These are phyloP conservation scores for Leccinum variabile DNA, from an alignment of 1,284 basidiomycete genomes.

Conservation along the genomic window DNA sequence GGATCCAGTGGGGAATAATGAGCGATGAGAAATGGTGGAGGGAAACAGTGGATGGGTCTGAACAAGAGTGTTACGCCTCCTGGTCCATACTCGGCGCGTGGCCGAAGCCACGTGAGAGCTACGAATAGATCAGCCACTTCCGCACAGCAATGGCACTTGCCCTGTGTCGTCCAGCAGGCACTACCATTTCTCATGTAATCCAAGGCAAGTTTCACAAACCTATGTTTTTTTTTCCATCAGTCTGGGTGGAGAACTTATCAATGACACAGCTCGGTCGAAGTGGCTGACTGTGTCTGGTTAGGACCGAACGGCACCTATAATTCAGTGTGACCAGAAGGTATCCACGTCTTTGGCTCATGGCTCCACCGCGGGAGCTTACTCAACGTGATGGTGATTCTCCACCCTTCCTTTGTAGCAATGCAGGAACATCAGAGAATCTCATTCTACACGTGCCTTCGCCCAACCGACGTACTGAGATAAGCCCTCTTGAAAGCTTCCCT, in stretches of 20 bases:
- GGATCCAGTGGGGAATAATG: conserved; percentile 21
- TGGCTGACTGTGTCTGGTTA: background rate
- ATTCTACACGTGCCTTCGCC: conserved; percentile 20
- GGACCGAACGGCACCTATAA: background rate
- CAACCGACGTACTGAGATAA: conserved; percentile 8
- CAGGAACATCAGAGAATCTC: conserved; percentile 24
- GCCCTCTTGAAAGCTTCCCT: conserved; percentile 4
- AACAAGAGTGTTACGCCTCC: conserved; percentile 38
- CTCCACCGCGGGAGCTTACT: conserved; percentile 19
- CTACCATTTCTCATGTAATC: background rate
- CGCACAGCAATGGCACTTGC: background rate
- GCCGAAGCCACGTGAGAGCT: conserved; percentile 32
- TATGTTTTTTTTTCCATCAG: background rate
- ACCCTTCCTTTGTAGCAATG: conserved; percentile 27
- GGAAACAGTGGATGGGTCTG: conserved; percentile 32
- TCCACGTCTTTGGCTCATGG: conserved; percentile 21
- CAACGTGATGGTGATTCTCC: conserved; percentile 29
- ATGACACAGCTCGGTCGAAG: background rate
- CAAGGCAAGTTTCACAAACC: background rate
- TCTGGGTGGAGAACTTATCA: background rate
- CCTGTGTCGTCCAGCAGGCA: background rate
- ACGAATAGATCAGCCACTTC: conserved; percentile 23
- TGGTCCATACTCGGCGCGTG: conserved; percentile 33
- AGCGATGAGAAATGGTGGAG: conserved; percentile 33
- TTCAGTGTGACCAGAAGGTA: conserved; percentile 4